Conservation (phyloP, 169 alveolate species). For the Eimeria acervulina region DNA sequence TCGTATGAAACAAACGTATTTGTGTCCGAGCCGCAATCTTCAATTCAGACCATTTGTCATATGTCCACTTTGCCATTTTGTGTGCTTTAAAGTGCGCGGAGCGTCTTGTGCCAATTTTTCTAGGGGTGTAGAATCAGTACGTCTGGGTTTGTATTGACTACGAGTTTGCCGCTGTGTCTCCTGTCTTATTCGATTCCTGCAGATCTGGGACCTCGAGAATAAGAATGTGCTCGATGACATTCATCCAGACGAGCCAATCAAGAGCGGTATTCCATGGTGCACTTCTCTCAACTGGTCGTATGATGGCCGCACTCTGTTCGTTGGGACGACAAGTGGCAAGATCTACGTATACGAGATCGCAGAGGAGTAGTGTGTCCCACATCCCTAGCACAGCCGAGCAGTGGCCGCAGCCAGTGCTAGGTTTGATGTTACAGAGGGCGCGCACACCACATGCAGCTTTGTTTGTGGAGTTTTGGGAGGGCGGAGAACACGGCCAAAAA, state of each 20-base stretch:
- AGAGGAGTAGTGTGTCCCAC: conserved; percentile 28
- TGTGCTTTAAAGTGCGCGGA: neutral
- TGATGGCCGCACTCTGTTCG: conserved; percentile 95
- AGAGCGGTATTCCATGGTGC: conserved; percentile 97
- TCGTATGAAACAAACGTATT: neutral
- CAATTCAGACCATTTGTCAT: neutral
- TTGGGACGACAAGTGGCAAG: conserved; percentile 96
- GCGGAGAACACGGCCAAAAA: neutral
- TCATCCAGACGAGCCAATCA: conserved; percentile 93
- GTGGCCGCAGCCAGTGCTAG: conserved; percentile 17
- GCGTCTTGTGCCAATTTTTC: neutral
- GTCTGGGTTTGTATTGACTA: neutral
- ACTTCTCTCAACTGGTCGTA: conserved; percentile 96
- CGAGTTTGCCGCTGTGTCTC: neutral
- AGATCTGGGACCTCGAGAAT: conserved; percentile 97
- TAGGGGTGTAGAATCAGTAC: neutral
- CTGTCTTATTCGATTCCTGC: neutral
- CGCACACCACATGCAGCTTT: conserved; percentile 3
- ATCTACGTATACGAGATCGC: conserved; percentile 94
- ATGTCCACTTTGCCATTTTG: neutral
- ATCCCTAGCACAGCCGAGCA: neutral
- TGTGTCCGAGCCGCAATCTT: conserved; percentile 24
- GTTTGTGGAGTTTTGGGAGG: conserved; percentile 16
- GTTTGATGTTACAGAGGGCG: neutral
- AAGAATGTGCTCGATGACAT: conserved; percentile 95